Base-by-base conservation (phyloP, 345 rosid genomes). In the Anacardium occidentale region DNA sequence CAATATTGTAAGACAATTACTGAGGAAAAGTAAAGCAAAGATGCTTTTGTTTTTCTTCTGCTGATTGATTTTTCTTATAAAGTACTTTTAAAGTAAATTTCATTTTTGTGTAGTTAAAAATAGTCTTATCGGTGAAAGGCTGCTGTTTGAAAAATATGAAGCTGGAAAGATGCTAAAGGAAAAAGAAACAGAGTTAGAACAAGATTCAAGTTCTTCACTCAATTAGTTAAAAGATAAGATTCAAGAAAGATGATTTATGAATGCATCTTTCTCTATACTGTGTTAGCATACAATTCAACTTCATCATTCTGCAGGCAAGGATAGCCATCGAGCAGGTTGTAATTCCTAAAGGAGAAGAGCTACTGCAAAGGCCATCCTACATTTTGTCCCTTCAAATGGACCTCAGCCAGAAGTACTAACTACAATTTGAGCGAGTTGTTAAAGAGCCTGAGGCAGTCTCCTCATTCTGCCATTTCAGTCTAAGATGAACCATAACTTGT, bases 261-360 rank as follows among this genome's bases (percentile, higher is more conserved):
- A 15, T 57, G 53, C 53, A 44, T 44, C 7, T 47, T 22, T 11
- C 1, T 25, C 8, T 48, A 5, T 15, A 44, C 44, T 24, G 32
- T 11, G 6, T 12, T 62, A 14, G 18, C 47, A 15, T 59, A 68
- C 25, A 26, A 70, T 67, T 64, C 44, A 58, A 64, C 60, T 53
- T 52, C 44, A 5, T 42, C 67, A 60, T 73, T 56, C 87, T 91
- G 98, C 96, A 94, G 84, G 94, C 90, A 20, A 84, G 97, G 74
- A 75, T 91, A 66, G 94, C 96, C 3, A 87, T 91, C 51, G 92
- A 91, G 81, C 83, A 85, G 71, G 84, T 29, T 64, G 97, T 91
- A 55, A 88, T 94, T 60, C 93, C 90, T 5, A 80, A 85, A 68
- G 90, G 82, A 25, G 88, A 94, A 83, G 94, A 90, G 77, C 83